A percentile compares a stretch with the other conserved stretches of the same genome.
Conservation (phyloP, 164 flowering plant species). For the Pachysandra terminalis region DNA sequence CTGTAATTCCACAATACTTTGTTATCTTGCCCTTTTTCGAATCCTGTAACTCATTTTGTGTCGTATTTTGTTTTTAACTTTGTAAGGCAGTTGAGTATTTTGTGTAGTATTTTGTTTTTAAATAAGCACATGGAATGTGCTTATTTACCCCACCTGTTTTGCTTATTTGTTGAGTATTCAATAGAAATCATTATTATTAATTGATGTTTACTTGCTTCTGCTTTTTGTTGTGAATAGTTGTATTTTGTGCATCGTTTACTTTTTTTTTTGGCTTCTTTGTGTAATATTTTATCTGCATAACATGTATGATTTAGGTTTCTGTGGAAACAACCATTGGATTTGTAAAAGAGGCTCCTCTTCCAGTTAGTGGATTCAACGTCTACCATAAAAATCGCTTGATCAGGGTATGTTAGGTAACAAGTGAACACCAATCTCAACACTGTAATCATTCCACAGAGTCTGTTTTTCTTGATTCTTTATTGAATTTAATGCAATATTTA, state of each 20-base stretch:
- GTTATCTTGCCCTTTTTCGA: too few species aligned
- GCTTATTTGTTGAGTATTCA: not conserved
- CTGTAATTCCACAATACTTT: too few species aligned
- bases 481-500: too few species aligned
- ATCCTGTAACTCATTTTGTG: too few species aligned
- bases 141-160: not conserved
- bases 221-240: not conserved
- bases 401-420: constrained; percentile 45
- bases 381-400: constrained; percentile 95
- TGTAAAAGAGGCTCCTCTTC: constrained; percentile 71
- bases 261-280: not conserved
- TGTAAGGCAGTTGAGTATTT: too few species aligned
- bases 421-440: not conserved
- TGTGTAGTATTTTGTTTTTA: too few species aligned
- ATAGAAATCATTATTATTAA: not conserved
- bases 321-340: constrained; percentile 76
- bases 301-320: constrained; percentile 34
- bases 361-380: constrained; percentile 71
- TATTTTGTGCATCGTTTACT: not conserved
- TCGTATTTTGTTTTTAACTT: too few species aligned
- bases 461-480: too few species aligned
- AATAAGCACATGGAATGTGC: too few species aligned
- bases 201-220: too few species aligned
- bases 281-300: not conserved
- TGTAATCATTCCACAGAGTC: too few species aligned